Percentiles rank a stretch among this genome's conserved stretches.
phyloP scores from a whole-genome alignment of 2,329 filamentous ascomycete species.

The Didymella pinodella region DNA sequence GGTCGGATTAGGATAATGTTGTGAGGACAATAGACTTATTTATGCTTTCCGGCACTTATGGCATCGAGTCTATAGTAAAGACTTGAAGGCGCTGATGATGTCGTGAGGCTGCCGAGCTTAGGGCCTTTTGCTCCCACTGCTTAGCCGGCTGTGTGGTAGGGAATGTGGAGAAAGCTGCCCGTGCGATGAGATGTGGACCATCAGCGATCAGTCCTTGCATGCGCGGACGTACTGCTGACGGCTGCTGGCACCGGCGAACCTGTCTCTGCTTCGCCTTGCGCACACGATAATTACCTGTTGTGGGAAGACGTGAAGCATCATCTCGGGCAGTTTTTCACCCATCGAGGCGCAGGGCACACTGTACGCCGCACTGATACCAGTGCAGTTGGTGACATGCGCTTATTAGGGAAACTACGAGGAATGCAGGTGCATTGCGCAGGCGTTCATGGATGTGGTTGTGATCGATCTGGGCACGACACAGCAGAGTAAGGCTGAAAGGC shows the following conservation, averaged over 20 bases:
- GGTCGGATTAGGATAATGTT: neutral
- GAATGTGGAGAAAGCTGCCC: constrained; percentile 7
- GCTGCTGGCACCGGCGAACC: constrained; percentile 8
- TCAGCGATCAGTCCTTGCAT: too few species aligned
- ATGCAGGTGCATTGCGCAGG: constrained; percentile 5
- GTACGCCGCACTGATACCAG: neutral
- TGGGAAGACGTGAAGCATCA: constrained; percentile 5
- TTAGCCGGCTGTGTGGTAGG: constrained; percentile 8
- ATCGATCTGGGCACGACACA: constrained; percentile 5
- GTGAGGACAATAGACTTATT: neutral
- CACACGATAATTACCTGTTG: constrained; percentile 11
- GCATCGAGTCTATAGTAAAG: neutral
- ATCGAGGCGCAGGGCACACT: constrained; percentile 7
- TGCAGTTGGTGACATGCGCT: neutral
- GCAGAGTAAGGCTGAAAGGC: constrained; percentile 12
- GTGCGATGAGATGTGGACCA: constrained; percentile 9
- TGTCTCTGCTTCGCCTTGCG: constrained; percentile 15
- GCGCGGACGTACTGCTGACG: too few species aligned
- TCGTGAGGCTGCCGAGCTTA: neutral
- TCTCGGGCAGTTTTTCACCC: neutral
- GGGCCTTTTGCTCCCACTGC: neutral
- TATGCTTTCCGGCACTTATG: neutral
- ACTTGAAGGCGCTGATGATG: too few species aligned
- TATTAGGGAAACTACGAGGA: constrained; percentile 4
- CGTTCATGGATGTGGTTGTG: constrained; percentile 10